These are phyloP conservation scores for Entophlyctis luteolus DNA, from an alignment of 192 early-diverging fungal genomes.

Conservation along the genomic window DNA sequence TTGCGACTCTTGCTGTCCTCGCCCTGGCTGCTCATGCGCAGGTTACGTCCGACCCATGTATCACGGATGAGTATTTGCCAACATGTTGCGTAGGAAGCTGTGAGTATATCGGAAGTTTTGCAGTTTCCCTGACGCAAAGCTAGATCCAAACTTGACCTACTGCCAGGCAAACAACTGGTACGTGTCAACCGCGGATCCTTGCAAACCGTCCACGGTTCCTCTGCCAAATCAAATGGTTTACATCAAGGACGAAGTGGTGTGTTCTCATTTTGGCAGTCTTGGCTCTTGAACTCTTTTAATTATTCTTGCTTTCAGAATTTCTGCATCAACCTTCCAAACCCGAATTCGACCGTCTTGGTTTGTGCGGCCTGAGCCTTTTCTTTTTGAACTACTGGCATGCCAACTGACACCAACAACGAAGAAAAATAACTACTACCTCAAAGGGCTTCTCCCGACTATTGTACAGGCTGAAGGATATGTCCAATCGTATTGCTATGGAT, in stretches of 20 bases:
- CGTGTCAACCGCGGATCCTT: neutral
- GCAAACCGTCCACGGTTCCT: neutral
- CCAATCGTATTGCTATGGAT: slow-evolving; percentile 29
- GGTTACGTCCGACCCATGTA: neutral
- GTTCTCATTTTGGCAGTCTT: neutral
- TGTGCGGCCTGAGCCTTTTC: no score
- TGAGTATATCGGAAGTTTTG: no score
- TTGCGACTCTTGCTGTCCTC: neutral
- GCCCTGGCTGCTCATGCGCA: neutral
- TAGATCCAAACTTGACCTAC: neutral
- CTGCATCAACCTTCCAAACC: slow-evolving; percentile 31
- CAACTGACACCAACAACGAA: no score
- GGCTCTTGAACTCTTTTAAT: neutral
- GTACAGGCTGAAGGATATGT: slow-evolving; percentile 32
- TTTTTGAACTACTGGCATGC: no score
- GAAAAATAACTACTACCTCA: slow-evolving; percentile 29
- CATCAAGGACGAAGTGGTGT: slow-evolving; percentile 24
- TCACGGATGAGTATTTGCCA: neutral
- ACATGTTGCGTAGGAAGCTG: slow-evolving; percentile 3
- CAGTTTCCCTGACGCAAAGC: no score
- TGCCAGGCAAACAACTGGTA: neutral
- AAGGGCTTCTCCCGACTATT: slow-evolving; percentile 17
- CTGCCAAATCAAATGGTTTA: slow-evolving; percentile 24
- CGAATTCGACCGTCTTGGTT: slow-evolving; percentile 19
- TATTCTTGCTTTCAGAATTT: slow-evolving; percentile 29